Evolutionary conservation across 805 yeast species (phyloP).

Genomic region (Blastobotrys chiropterorum): DNA sequence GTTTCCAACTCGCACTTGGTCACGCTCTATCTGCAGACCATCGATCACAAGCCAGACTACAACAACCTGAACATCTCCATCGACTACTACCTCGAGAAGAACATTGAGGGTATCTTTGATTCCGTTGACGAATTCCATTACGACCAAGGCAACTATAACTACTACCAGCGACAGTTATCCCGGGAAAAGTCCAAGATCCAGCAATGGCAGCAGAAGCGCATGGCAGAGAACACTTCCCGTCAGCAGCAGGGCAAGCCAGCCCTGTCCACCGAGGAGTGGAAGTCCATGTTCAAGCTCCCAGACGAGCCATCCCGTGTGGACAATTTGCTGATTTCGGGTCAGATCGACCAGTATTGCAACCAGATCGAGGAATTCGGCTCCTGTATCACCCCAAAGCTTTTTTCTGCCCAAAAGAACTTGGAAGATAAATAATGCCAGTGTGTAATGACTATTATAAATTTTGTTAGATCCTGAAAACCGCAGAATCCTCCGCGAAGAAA

Average conservation of each 20-base stretch:
- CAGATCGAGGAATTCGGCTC: constrained; percentile 68
- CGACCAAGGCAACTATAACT: constrained; percentile 74
- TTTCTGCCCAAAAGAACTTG: constrained; percentile 33
- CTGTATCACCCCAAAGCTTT: constrained; percentile 56
- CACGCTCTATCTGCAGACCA: constrained; percentile 42
- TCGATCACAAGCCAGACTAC: constrained; percentile 22
- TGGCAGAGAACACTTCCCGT: constrained; percentile 57
- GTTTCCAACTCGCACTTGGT: constrained; percentile 66
- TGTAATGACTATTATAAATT: too few species aligned
- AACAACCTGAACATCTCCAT: constrained; percentile 38
- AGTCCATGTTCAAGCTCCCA: constrained; percentile 57
- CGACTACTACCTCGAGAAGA: constrained; percentile 36
- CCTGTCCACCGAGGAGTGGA: constrained; percentile 55
- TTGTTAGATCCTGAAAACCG: too few species aligned
- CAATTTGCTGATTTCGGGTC: constrained; percentile 59
- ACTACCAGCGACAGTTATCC: constrained; percentile 68
- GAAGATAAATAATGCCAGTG: too few species aligned
- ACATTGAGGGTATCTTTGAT: constrained; percentile 57
- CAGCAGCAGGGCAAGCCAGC: constrained; percentile 50
- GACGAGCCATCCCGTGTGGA: constrained; percentile 71
- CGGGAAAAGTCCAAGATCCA: constrained; percentile 63
- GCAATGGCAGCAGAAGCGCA: constrained; percentile 69
- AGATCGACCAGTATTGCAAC: constrained; percentile 62
- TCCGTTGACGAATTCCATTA: constrained; percentile 70
- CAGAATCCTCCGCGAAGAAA: too few species aligned